Base-by-base conservation (phyloP, 164 flowering plant genomes). In the Hamamelis virginiana region DNA sequence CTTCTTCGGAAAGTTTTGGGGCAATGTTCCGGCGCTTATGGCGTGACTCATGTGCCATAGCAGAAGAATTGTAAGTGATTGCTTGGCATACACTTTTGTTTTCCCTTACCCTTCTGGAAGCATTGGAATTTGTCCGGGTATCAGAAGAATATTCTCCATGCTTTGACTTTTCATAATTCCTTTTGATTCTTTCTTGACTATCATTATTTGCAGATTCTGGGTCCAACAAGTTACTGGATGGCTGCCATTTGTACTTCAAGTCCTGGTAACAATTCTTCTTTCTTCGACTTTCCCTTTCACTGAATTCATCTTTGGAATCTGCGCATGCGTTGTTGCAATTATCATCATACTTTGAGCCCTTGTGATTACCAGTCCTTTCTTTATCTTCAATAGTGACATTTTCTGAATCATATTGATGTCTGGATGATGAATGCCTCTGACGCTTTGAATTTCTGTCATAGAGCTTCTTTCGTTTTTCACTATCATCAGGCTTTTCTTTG, bases 1-100 rank as follows among this genome's bases (percentile, higher is more conserved):
- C 97, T 75, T 90, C 98, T 76, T 87, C 92, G 1, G 96, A 83
- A 44, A 92, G 90, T 73, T 88, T 89, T 43, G 85, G 75, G n/a
- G 82, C 81, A 60, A 41, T 53, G n/a, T 66, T 77, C 14, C 76
- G 77, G 19, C 70, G 84, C 69, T 74, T 82, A 59, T 83, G 43
- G 47, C 62, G 69, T 57, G 83, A 62, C 38, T 78, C 84, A 53
- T 51, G 62, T n/a, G 26, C 74, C 45, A 48, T 28, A 27, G n/a
- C 72, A n/a, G 67, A 63, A 70, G 41, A 23, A 53, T 57, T 38
- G 66, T 26, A 27, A 11, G 57, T 44, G 19, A 56, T 65, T 61
- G 65, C 64, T 59, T 57, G 71, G 59, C 18, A 19, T 9, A n/a
- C 62, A 2, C 70, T 76, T 67, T 6, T 48, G 19, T 48, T 44